Percentiles rank a stretch among this genome's conserved stretches.
phyloP scores from a whole-genome alignment of 1,139 yeast genomes.

The Saccharomyces hybrid region DNA sequence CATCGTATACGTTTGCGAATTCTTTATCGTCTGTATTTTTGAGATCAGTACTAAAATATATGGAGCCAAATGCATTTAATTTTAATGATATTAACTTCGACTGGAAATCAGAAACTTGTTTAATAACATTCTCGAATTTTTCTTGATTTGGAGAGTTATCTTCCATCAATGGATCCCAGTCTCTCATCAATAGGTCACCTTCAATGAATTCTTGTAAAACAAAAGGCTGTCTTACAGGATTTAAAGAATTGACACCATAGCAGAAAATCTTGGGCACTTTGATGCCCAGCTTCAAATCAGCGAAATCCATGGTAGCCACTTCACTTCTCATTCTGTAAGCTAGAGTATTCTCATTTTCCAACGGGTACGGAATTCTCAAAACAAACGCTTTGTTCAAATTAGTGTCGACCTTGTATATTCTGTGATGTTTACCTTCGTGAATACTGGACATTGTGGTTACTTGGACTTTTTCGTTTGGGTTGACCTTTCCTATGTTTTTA shows the following conservation, averaged over 20 bases:
- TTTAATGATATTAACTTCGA: conserved; percentile 42
- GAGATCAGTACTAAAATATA: conserved; percentile 45
- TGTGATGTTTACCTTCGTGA: conserved; percentile 91
- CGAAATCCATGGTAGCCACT: conserved; percentile 87
- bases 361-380: conserved; percentile 77
- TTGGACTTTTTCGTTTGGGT: conserved; percentile 39
- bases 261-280: conserved; percentile 71
- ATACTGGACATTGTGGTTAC: conserved; percentile 72
- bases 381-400: conserved; percentile 54
- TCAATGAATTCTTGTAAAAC: conserved; percentile 71
- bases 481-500: conserved; percentile 38
- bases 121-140: conserved; percentile 48
- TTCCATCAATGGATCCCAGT: conserved; percentile 79
- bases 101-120: conserved; percentile 57
- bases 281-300: conserved; percentile 40
- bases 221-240: conserved; percentile 64
- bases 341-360: conserved; percentile 57
- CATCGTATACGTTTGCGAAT: conserved; percentile 54
- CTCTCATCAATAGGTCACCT: conserved; percentile 77
- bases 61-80: conserved; percentile 72
- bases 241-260: conserved; percentile 57
- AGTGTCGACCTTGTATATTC: conserved; percentile 67
- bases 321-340: conserved; percentile 72
- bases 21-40: conserved; percentile 35
- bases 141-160: conserved; percentile 33